Conservation (phyloP, 306 rosid genomes). For the Mimosa pudica region DNA sequence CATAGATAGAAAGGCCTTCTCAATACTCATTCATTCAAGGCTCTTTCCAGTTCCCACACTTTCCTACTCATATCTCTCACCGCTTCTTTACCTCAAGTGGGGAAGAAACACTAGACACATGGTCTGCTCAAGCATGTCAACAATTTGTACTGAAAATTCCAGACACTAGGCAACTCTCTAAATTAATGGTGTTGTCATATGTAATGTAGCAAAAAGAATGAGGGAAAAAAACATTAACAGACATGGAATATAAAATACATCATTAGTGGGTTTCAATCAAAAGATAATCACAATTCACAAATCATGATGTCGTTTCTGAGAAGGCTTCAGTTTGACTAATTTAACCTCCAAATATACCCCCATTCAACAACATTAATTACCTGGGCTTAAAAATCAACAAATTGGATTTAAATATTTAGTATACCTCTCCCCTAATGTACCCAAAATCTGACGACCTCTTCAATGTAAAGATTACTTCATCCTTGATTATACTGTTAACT, state of each 20-base stretch:
- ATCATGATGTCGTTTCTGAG: constrained; percentile 37
- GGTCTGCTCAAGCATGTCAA: neutral
- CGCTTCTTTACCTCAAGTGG: neutral
- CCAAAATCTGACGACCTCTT: constrained; percentile 52
- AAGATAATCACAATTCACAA: constrained; percentile 36
- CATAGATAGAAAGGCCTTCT: neutral
- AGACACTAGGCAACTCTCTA: neutral
- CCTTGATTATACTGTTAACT: constrained; percentile 19
- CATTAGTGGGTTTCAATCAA: constrained; percentile 31
- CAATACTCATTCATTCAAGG: neutral
- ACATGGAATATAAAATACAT: constrained; percentile 32
- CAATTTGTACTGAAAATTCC: neutral
- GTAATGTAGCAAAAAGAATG: neutral
- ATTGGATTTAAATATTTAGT: constrained; percentile 49
- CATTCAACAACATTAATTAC: constrained; percentile 48
- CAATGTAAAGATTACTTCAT: constrained; percentile 28
- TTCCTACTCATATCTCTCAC: neutral
- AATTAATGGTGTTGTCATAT: neutral
- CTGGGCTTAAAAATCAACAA: constrained; percentile 63
- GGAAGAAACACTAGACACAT: neutral
- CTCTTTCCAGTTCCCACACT: neutral
- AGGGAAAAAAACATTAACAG: neutral
- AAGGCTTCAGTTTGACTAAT: constrained; percentile 35
- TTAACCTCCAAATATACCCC: constrained; percentile 33
- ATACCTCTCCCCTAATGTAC: constrained; percentile 49